phyloP scores from a whole-genome alignment of 208 protist species.

The Acanthamoeba lugdunensis region DNA sequence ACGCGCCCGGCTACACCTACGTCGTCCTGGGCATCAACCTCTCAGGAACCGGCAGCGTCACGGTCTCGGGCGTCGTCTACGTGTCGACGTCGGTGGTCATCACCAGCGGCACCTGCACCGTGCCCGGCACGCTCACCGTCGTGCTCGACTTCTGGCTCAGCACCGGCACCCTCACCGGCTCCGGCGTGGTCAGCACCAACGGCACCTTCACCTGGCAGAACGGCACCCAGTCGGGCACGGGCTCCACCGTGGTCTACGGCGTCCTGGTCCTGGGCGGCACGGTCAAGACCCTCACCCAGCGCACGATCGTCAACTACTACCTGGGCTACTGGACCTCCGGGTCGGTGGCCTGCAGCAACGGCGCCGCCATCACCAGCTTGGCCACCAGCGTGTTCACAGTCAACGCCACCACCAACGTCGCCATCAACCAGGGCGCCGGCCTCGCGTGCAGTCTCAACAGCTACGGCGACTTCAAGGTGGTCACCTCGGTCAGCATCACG shows the following conservation, averaged over 20 bases:
- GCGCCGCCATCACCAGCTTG: background rate
- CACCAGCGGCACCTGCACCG: slow-evolving; percentile 56
- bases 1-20: slow-evolving; percentile 4
- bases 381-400: background rate
- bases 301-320: slow-evolving; percentile 36
- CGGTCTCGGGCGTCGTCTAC: slow-evolving; percentile 32
- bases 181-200: slow-evolving; percentile 58
- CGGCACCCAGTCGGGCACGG: slow-evolving; percentile 57
- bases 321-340: slow-evolving; percentile 61
- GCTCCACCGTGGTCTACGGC: slow-evolving; percentile 54
- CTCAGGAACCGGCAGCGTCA: slow-evolving; percentile 26
- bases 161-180: slow-evolving; percentile 55
- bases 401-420: slow-evolving; percentile 32
- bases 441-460: slow-evolving; percentile 30
- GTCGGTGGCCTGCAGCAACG: slow-evolving; percentile 51
- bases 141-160: slow-evolving; percentile 59
- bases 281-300: slow-evolving; percentile 20
- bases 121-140: slow-evolving; percentile 16
- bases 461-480: slow-evolving; percentile 45
- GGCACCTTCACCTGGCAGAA: slow-evolving; percentile 69
- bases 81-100: slow-evolving; percentile 24
- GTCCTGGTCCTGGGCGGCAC: slow-evolving; percentile 56
- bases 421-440: slow-evolving; percentile 14
- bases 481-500: slow-evolving; percentile 15
- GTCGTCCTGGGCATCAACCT: slow-evolving; percentile 33